These are phyloP conservation scores for Lasiosphaeria miniovina DNA, from an alignment of 495 filamentous ascomycete species.

Conservation along the genomic window DNA sequence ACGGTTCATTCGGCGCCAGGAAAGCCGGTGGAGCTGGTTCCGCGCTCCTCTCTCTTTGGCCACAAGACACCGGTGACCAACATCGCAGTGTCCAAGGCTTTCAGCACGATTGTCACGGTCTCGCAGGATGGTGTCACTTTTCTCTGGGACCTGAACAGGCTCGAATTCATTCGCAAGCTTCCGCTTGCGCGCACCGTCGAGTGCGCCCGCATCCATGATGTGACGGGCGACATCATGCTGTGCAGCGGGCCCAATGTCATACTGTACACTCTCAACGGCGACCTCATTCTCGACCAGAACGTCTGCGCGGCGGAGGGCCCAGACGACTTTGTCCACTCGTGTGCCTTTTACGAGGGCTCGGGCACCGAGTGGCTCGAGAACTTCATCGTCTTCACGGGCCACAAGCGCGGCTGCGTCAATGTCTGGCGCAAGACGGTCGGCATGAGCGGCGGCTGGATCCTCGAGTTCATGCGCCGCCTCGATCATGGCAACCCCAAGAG, in stretches of 20 bases:
- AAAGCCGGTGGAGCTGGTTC: slow-evolving; percentile 75
- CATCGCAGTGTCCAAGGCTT: slow-evolving; percentile 81
- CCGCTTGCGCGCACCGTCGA: slow-evolving; percentile 50
- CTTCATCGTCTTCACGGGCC: slow-evolving; percentile 84
- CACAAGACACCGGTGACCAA: slow-evolving; percentile 77
- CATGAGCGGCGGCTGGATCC: slow-evolving; percentile 43
- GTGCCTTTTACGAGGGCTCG: slow-evolving; percentile 89
- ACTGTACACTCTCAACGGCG: slow-evolving; percentile 88
- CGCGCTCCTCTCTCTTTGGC: slow-evolving; percentile 80
- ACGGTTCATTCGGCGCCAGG: slow-evolving; percentile 51
- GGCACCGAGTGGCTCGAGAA: slow-evolving; percentile 92
- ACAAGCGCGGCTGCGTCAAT: slow-evolving; percentile 79
- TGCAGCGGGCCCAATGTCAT: slow-evolving; percentile 69
- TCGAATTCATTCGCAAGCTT: slow-evolving; percentile 78
- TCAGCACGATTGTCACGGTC: slow-evolving; percentile 79
- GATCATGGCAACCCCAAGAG: slow-evolving; percentile 75
- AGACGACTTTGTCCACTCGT: slow-evolving; percentile 73
- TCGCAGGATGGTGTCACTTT: slow-evolving; percentile 77
- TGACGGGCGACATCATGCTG: slow-evolving; percentile 81
- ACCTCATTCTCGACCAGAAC: slow-evolving; percentile 72
- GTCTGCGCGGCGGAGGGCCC: slow-evolving; percentile 54
- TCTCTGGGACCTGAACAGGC: slow-evolving; percentile 90
- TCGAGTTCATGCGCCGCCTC: slow-evolving; percentile 66
- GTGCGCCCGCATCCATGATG: slow-evolving; percentile 84
- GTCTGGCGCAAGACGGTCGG: slow-evolving; percentile 54